Conservation (phyloP, 768 basidiomycete genomes). For the Lentinula aciculospora region DNA sequence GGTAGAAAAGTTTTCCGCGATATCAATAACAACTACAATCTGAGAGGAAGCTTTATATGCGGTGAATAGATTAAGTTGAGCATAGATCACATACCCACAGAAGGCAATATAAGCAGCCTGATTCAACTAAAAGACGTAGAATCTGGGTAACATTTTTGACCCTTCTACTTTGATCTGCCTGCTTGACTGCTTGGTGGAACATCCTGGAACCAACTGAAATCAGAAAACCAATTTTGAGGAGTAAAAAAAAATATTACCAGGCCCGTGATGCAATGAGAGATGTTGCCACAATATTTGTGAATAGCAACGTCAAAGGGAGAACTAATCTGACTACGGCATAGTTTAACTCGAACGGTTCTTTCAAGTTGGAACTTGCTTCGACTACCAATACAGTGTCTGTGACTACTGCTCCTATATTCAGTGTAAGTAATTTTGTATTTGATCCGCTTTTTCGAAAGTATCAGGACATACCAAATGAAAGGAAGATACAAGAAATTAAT, state of each 20-base stretch:
- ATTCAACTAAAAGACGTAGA: background rate
- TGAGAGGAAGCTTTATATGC: background rate
- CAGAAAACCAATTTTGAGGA: background rate
- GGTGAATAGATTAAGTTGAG: too few species aligned
- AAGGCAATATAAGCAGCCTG: background rate
- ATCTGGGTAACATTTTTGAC: background rate
- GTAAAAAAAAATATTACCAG: background rate
- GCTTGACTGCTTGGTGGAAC: background rate
- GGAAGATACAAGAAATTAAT: background rate
- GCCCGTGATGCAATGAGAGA: background rate
- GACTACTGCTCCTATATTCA: background rate
- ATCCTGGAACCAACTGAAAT: background rate
- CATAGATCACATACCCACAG: background rate
- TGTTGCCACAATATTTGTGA: background rate
- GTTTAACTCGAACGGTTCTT: background rate
- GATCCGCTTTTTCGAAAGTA: background rate
- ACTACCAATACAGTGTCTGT: background rate
- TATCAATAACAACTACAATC: background rate
- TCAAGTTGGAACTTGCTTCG: background rate
- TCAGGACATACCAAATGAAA: background rate
- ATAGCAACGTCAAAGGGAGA: background rate
- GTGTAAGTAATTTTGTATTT: too few species aligned
- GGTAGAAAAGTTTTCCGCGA: background rate
- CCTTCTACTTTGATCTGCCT: background rate
- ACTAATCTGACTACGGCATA: background rate